Conservation (phyloP, 768 basidiomycete species). For the Suillus cothurnatus region DNA sequence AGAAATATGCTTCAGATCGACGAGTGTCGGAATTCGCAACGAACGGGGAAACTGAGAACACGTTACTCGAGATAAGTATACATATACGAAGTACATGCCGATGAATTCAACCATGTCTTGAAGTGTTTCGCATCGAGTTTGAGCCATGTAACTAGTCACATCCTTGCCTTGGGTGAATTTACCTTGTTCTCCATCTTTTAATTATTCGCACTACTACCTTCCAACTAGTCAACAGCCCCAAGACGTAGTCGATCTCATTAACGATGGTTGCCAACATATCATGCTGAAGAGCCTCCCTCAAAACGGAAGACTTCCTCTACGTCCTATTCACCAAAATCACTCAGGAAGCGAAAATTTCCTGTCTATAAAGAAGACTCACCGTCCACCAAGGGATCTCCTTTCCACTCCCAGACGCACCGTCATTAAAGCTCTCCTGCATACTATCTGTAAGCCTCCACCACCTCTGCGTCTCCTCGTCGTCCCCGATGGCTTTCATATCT, state of each 20-base stretch:
- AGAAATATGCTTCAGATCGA: neutral
- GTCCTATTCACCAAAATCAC: slow-evolving; percentile 33
- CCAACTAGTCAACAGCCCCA: neutral
- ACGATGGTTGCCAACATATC: neutral
- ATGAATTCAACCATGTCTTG: neutral
- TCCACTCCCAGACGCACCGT: slow-evolving; percentile 70
- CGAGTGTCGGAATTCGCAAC: neutral
- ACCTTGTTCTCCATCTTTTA: neutral
- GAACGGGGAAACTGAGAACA: neutral
- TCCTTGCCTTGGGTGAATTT: neutral
- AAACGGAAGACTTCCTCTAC: slow-evolving; percentile 73
- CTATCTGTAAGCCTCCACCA: slow-evolving; percentile 76
- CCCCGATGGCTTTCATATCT: slow-evolving; percentile 65
- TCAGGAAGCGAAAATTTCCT: neutral
- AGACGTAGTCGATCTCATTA: neutral
- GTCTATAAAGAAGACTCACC: slow-evolving; percentile 25
- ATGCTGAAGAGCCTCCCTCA: slow-evolving; percentile 41
- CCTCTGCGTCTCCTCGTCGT: slow-evolving; percentile 66
- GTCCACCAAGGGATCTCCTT: slow-evolving; percentile 72
- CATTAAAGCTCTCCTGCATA: slow-evolving; percentile 79
- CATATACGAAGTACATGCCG: neutral
- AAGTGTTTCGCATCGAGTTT: neutral
- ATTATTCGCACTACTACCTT: neutral
- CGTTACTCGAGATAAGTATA: neutral
- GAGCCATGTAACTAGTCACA: neutral